Evolutionary conservation across 2,329 filamentous ascomycete genomes (phyloP).

Genomic region (Juglanconis sp.): DNA sequence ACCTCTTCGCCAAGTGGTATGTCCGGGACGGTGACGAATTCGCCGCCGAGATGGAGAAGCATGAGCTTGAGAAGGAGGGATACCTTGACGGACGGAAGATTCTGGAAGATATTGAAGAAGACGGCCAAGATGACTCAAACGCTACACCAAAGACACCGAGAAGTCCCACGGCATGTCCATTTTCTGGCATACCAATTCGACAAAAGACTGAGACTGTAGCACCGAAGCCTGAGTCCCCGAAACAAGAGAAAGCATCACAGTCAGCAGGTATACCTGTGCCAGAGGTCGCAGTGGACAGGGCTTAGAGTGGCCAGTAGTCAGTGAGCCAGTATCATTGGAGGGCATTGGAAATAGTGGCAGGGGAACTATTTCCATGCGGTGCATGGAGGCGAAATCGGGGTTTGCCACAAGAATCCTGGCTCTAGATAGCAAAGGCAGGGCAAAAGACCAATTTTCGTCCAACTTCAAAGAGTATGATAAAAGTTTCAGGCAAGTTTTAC

Average conservation of each 20-base stretch:
- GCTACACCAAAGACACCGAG: conserved; percentile 10
- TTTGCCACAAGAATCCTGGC: no score
- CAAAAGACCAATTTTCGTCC: no score
- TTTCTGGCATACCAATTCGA: conserved; percentile 15
- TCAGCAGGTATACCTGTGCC: not conserved
- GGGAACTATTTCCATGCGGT: no score
- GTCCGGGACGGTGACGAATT: conserved; percentile 66
- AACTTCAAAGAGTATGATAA: no score
- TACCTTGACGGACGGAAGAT: conserved; percentile 63
- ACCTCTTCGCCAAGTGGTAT: conserved; percentile 82
- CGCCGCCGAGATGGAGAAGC: conserved; percentile 40
- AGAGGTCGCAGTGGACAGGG: not conserved
- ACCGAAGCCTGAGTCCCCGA: not conserved
- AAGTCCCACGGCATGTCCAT: conserved; percentile 14
- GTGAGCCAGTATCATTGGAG: no score
- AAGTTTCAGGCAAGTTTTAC: no score
- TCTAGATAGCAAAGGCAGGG: no score
- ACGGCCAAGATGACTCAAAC: conserved; percentile 10
- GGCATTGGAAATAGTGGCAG: no score
- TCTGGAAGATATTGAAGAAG: conserved; percentile 39
- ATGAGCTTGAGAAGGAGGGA: conserved; percentile 58
- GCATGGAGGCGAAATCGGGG: no score
- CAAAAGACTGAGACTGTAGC: conserved; percentile 10
- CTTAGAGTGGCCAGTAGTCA: not conserved
- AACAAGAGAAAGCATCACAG: conserved; percentile 9